These are phyloP conservation scores for Tuber brumale DNA, from an alignment of 495 filamentous ascomycete species.

Conservation along the genomic window DNA sequence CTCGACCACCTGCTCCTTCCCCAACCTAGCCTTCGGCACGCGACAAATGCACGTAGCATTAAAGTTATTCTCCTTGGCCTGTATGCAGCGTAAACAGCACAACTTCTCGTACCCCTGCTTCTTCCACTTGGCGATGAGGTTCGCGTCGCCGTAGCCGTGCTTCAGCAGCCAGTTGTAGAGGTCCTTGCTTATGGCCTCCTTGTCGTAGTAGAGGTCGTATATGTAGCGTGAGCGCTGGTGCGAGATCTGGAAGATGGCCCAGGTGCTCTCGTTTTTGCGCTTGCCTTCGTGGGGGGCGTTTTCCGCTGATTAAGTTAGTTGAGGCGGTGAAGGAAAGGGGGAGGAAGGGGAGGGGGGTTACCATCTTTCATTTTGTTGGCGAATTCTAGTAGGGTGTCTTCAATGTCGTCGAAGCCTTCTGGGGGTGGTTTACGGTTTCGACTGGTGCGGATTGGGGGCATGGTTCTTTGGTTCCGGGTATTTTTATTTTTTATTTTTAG, in stretches of 20 bases:
- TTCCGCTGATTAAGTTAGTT: conserved; percentile 25
- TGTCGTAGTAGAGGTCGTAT: conserved; percentile 97
- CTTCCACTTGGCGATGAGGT: conserved; percentile 98
- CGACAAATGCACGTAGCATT: conserved; percentile 96
- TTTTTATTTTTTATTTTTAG: background rate
- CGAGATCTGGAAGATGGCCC: conserved; percentile 95
- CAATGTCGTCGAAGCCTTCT: conserved; percentile 91
- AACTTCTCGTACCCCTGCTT: conserved; percentile 99
- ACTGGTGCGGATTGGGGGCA: conserved; percentile 76
- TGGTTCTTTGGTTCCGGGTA: conserved; percentile 42
- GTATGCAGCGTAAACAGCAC: conserved; percentile 91
- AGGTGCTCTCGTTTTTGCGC: conserved; percentile 72
- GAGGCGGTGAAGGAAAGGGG: background rate
- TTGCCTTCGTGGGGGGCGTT: conserved; percentile 62
- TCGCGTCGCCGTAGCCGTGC: conserved; percentile 89
- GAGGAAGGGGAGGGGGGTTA: conserved; percentile 56
- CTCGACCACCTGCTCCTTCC: conserved; percentile 82
- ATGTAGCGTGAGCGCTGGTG: conserved; percentile 93
- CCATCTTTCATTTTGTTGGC: conserved; percentile 99
- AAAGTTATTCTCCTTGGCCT: conserved; percentile 99
- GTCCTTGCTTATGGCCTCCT: conserved; percentile 83
- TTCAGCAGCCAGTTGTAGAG: conserved; percentile 96
- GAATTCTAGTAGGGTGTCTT: conserved; percentile 93
- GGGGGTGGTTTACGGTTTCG: conserved; percentile 82
- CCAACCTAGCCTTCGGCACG: conserved; percentile 84